Percentiles rank a stretch among this genome's conserved stretches.
These are phyloP conservation scores for Coelastrella sp. DNA, from an alignment of 139 green algal species.

Conservation along the genomic window DNA sequence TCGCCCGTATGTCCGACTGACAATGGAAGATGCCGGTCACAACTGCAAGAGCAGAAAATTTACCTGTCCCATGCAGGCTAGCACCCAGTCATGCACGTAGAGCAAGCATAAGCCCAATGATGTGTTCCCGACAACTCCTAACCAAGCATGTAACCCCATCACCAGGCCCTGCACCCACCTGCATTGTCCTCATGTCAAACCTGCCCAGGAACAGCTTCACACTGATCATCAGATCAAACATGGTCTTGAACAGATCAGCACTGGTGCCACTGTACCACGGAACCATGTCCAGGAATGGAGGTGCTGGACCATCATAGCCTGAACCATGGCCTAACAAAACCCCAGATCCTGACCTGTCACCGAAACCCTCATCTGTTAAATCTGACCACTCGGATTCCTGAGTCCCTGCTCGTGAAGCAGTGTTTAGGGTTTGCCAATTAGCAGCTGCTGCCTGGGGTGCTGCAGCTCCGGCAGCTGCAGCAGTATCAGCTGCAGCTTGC, in stretches of 20 bases:
- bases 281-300: slow-evolving; percentile 35
- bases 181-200: slow-evolving; percentile 93
- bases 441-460: background rate
- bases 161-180: slow-evolving; percentile 55
- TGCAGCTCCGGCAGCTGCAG: background rate
- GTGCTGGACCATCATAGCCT: slow-evolving; percentile 1
- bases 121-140: too few relatives aligned
- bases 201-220: slow-evolving; percentile 92
- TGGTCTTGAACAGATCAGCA: slow-evolving; percentile 90
- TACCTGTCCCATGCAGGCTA: too few relatives aligned
- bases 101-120: too few relatives aligned
- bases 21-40: too few relatives aligned
- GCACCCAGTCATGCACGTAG: too few relatives aligned
- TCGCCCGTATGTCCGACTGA: too few relatives aligned
- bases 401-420: background rate
- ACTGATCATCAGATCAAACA: slow-evolving; percentile 87
- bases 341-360: background rate
- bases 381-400: background rate
- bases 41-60: too few relatives aligned
- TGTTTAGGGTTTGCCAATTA: too few relatives aligned
- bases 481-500: background rate
- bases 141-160: background rate
- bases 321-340: background rate
- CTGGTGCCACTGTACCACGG: slow-evolving; percentile 76
- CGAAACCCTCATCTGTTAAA: background rate